Conservation (phyloP, 768 basidiomycete genomes). For the Leccinum truebloodii region DNA sequence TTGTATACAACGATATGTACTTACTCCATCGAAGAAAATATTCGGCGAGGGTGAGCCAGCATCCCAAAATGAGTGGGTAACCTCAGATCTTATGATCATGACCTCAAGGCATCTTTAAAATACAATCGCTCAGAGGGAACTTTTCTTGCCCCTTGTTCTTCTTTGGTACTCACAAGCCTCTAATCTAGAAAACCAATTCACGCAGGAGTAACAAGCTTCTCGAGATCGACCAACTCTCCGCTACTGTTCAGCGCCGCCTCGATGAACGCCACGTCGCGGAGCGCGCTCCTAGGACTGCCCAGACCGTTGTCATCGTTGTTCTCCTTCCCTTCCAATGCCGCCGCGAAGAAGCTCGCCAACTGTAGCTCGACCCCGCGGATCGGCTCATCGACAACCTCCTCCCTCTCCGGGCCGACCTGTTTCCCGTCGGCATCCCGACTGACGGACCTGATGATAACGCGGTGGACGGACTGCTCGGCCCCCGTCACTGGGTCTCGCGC, state of each 20-base stretch:
- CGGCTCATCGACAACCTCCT: conserved; percentile 47
- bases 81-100: background rate
- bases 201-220: conserved; percentile 29
- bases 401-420: conserved; percentile 35
- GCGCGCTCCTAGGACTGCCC: conserved; percentile 61
- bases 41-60: too few species aligned
- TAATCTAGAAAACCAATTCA: background rate
- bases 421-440: conserved; percentile 23
- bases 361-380: conserved; percentile 57
- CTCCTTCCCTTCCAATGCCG: conserved; percentile 46
- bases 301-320: conserved; percentile 38
- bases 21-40: too few species aligned
- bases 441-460: conserved; percentile 40
- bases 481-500: conserved; percentile 28
- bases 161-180: background rate
- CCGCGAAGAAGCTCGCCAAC: conserved; percentile 58
- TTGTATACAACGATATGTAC: background rate
- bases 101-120: background rate
- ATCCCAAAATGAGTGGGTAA: background rate
- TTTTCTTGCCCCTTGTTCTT: background rate
- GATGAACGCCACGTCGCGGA: conserved; percentile 78
- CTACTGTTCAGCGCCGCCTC: conserved; percentile 72
- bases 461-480: conserved; percentile 30
- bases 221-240: conserved; percentile 60
- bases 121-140: background rate